Evolutionary conservation across 176 grass and related monocot genomes (phyloP).

Genomic region (Avena atlantica): DNA sequence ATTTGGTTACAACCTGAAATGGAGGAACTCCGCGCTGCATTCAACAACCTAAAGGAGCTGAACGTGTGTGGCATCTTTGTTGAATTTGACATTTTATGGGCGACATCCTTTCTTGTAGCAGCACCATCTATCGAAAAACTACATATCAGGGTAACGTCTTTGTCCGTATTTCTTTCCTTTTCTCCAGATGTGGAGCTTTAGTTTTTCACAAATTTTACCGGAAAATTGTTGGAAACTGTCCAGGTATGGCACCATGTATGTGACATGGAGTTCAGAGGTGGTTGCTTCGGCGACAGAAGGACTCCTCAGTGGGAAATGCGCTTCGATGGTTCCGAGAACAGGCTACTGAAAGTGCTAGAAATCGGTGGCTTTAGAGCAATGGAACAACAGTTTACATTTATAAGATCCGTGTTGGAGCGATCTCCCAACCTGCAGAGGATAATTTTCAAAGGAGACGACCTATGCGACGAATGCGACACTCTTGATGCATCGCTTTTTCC

Average conservation of each 20-base stretch:
- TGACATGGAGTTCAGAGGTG: too few relatives aligned
- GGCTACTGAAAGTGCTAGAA: too few relatives aligned
- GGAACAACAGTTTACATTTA: too few relatives aligned
- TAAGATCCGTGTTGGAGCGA: background rate
- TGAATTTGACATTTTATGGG: slow-evolving; percentile 23
- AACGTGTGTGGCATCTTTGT: background rate
- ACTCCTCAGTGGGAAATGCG: too few relatives aligned
- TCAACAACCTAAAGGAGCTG: background rate
- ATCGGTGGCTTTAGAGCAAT: too few relatives aligned
- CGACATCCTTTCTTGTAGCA: background rate
- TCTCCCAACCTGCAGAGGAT: background rate
- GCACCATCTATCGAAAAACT: background rate
- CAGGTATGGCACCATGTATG: too few relatives aligned
- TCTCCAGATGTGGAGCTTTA: background rate
- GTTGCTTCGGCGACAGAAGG: too few relatives aligned
- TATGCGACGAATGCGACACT: background rate
- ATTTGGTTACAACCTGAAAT: background rate
- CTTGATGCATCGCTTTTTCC: background rate
- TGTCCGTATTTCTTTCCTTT: background rate
- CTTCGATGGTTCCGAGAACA: too few relatives aligned
- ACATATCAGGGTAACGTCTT: background rate
- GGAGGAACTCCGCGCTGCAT: background rate
- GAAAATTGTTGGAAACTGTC: background rate
- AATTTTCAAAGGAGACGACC: background rate
- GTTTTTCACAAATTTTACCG: background rate